Conservation (phyloP, 1,284 basidiomycete species). For the Puccinia coronata region DNA sequence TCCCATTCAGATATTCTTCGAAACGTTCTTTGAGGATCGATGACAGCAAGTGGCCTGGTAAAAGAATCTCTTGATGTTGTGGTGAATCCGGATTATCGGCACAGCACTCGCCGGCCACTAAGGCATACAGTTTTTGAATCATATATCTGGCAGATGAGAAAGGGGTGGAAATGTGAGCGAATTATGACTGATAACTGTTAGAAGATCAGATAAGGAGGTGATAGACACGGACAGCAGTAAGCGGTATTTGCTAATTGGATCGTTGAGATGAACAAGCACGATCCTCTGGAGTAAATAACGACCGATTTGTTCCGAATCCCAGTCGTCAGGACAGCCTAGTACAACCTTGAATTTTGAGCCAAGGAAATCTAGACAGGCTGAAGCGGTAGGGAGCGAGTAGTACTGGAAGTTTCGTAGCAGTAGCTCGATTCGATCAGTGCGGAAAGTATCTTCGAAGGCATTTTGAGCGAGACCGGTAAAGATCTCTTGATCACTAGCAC, state of each 20-base stretch:
- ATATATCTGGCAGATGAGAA: slow-evolving; percentile 70
- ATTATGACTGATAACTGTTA: background rate
- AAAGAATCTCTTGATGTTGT: slow-evolving; percentile 95
- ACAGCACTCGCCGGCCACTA: slow-evolving; percentile 87
- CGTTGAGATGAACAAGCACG: slow-evolving; percentile 85
- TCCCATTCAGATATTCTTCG: slow-evolving; percentile 80
- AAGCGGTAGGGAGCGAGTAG: slow-evolving; percentile 83
- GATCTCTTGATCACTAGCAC: slow-evolving; percentile 93
- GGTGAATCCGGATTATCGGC: slow-evolving; percentile 98
- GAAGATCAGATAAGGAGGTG: slow-evolving; percentile 27
- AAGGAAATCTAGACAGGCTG: slow-evolving; percentile 92
- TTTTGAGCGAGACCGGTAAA: slow-evolving; percentile 97
- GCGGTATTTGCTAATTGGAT: slow-evolving; percentile 90
- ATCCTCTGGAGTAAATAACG: slow-evolving; percentile 80
- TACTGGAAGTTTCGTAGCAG: slow-evolving; percentile 94
- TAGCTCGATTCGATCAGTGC: slow-evolving; percentile 97
- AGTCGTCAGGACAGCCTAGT: slow-evolving; percentile 87
- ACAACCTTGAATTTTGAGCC: slow-evolving; percentile 97
- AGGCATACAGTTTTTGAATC: slow-evolving; percentile 91
- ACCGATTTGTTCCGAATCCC: slow-evolving; percentile 81
- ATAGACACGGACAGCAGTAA: slow-evolving; percentile 76
- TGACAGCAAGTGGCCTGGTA: slow-evolving; percentile 88
- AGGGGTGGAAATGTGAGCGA: background rate
- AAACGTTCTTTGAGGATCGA: slow-evolving; percentile 99
- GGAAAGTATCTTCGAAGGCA: slow-evolving; percentile 94